Base-by-base conservation (phyloP, 2,329 filamentous ascomycete genomes). In the Aspergillus spinulosporus region DNA sequence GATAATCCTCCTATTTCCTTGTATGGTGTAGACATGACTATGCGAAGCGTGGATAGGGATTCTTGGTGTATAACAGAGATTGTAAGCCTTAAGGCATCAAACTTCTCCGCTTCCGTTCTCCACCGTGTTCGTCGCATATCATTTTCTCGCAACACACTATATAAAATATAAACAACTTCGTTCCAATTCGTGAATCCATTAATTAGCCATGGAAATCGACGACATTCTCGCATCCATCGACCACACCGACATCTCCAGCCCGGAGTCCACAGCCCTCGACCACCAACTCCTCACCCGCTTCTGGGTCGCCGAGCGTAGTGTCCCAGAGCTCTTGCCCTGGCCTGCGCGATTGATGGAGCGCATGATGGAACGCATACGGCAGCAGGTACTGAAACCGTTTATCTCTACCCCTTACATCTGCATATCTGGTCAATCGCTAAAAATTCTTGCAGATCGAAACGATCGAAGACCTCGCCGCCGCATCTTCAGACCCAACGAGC, bases 251-350 rank as follows among this genome's bases (percentile, higher is more conserved):
- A 72, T 68, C 59, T 68, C 68, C 44, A 71, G 66, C 12, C 67
- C 67, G 4, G 71, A 74, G 58, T 74, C 73, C 49, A 62, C 71
- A 8, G 67, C 69, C 9, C 64, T 86, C 67, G 93, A 97, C 75
- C 82, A 97, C 64, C 92, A 97, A 73, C 85, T 89, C 52, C 79
- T 99, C 64, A 97, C 93, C 64, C 88, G 93, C 67, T 88, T 88
- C 66, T 99, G 93, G 93, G 85, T 97, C 44, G 90, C 93, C 43
- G 95, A 99, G 74, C 86, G 94, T 64, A 90, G 88, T 54, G 88
- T 91, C 44, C 91, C 93, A 2, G 92, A 97, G 74, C 80, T 99
- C 14, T 79, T 97, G 39, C 84, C 87, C 75, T 97, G 86, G 75
- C 82, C 88, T 3, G 84, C 85, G 37, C 84, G 84, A 14, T 79